phyloP scores from a whole-genome alignment of 2,329 filamentous ascomycete species.

The Colletotrichum abscissum region DNA sequence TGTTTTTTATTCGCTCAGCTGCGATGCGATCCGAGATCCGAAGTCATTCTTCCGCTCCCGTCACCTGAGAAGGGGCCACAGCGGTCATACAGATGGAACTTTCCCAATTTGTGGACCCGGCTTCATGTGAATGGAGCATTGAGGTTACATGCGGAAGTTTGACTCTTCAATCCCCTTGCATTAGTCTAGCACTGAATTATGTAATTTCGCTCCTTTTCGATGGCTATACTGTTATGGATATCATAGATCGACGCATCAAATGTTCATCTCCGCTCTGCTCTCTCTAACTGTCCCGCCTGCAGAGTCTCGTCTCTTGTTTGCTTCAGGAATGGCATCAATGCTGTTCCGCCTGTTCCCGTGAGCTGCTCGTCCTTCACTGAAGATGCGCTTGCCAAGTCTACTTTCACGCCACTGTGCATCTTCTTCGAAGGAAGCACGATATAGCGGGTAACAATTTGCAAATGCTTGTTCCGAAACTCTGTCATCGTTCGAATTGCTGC shows the following conservation, averaged over 20 bases:
- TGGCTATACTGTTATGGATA: slow-evolving; percentile 12
- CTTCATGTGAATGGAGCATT: slow-evolving; percentile 9
- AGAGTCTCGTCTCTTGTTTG: slow-evolving; percentile 87
- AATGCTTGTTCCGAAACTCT: slow-evolving; percentile 84
- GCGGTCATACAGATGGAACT: background rate
- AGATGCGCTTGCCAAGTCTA: slow-evolving; percentile 57
- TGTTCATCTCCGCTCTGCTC: background rate
- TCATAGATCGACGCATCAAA: background rate
- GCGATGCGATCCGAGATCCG: slow-evolving; percentile 17
- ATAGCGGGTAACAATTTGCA: slow-evolving; percentile 90
- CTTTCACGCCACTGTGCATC: slow-evolving; percentile 41
- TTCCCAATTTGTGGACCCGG: slow-evolving; percentile 29
- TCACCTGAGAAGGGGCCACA: background rate
- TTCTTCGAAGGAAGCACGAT: slow-evolving; percentile 82
- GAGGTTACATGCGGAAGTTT: slow-evolving; percentile 6
- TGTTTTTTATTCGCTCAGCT: background rate
- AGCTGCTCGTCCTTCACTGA: slow-evolving; percentile 59
- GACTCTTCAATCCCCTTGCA: slow-evolving; percentile 12
- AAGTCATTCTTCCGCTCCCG: background rate
- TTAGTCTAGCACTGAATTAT: slow-evolving; percentile 19
- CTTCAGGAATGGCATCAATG: slow-evolving; percentile 88
- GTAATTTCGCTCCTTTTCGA: background rate
- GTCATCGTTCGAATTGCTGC: slow-evolving; percentile 80
- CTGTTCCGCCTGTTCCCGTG: slow-evolving; percentile 88
- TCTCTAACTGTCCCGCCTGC: slow-evolving; percentile 46